phyloP scores from a whole-genome alignment of 352 stramenopile species.

The Pythium insidiosum region DNA sequence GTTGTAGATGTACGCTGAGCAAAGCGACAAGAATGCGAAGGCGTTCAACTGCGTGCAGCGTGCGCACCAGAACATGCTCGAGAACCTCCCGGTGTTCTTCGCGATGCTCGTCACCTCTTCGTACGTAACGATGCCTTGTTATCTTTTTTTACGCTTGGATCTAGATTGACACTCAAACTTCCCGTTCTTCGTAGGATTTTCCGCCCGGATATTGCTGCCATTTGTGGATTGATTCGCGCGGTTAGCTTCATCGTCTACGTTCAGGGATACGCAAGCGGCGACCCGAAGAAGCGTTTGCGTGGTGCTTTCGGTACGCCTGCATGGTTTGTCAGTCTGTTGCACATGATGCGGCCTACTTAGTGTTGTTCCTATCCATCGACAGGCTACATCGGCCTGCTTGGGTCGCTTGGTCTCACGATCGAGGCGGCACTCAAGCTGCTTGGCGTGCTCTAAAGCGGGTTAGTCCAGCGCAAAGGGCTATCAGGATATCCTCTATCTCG shows the following conservation, averaged over 20 bases:
- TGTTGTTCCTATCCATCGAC: background rate
- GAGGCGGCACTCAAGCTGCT: constrained; percentile 27
- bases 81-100: constrained; percentile 77
- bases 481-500: too few species aligned
- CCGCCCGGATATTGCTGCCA: constrained; percentile 46
- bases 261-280: constrained; percentile 46
- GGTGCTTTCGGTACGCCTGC: constrained; percentile 42
- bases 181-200: constrained; percentile 36
- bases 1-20: constrained; percentile 78
- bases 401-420: constrained; percentile 20
- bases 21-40: constrained; percentile 84
- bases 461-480: too few species aligned
- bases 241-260: constrained; percentile 62
- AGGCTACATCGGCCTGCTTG: constrained; percentile 39
- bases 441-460: constrained; percentile 16
- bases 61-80: constrained; percentile 89
- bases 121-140: constrained; percentile 22
- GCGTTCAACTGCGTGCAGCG: constrained; percentile 90
- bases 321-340: background rate
- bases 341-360: background rate
- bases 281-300: constrained; percentile 51
- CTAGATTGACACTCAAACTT: background rate
- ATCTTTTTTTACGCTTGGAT: background rate
- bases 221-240: constrained; percentile 44
- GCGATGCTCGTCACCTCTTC: constrained; percentile 39